Conservation (phyloP, 768 basidiomycete species). For the Naganishia vaughanmartiniae region DNA sequence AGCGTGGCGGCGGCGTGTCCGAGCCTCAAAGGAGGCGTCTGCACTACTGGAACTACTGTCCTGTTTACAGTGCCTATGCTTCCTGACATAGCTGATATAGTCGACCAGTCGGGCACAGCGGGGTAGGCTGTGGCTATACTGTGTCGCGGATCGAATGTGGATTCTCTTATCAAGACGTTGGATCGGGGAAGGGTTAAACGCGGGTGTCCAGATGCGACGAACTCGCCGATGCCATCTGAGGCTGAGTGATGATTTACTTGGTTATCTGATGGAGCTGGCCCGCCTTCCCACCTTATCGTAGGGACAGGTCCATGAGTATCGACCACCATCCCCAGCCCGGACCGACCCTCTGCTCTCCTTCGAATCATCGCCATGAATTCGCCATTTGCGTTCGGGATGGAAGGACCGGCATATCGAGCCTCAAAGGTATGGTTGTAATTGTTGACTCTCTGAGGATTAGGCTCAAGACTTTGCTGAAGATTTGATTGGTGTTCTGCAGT, state of each 20-base stretch:
- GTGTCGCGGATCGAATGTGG: background rate
- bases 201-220: too few species aligned
- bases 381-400: background rate
- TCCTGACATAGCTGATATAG: background rate
- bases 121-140: background rate
- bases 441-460: background rate
- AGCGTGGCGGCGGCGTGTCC: background rate
- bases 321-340: slow-evolving; percentile 6
- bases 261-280: background rate
- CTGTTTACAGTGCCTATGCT: background rate
- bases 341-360: slow-evolving; percentile 1
- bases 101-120: background rate
- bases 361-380: background rate
- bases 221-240: background rate
- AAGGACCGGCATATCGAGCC: slow-evolving; percentile 12
- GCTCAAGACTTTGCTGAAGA: background rate
- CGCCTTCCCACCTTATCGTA: background rate
- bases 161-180: background rate
- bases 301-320: background rate
- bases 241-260: too few species aligned
- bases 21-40: background rate
- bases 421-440: slow-evolving; percentile 1
- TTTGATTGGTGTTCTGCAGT: too few species aligned
- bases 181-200: too few species aligned
- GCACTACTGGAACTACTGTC: background rate